Base-by-base conservation (phyloP, 2,329 filamentous ascomycete species). In the Neurospora crassa region DNA sequence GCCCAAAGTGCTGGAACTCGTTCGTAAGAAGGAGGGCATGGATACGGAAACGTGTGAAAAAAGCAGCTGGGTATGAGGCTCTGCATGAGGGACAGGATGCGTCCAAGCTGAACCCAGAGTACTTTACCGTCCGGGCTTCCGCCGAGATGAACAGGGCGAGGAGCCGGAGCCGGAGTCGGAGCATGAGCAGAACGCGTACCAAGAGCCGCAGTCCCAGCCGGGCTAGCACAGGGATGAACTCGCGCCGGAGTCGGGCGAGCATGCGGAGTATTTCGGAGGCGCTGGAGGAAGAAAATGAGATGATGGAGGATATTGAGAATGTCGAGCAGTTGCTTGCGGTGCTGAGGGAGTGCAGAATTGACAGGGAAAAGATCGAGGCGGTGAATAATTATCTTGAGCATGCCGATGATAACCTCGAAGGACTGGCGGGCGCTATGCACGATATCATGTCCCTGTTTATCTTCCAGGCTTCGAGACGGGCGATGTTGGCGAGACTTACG, bases 1-100 rank as follows among this genome's bases (percentile, higher is more conserved):
- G 91, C 3, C 92, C 92, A 20, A 91, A 89, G 37, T 98, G 95
- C 94, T 97, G 93, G 81, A 95, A 94, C 79, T 97, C 93, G 1
- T 99, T 95, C 78, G 96, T 97, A n/a, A 87, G 96, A 43, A 86
- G 96, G 75, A 87, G 96, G 73, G 89, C 93, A 29, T 99, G 96
- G 96, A 89, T 95, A 70, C 86, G 96, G 63, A 91, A 92, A 79
- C 86, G 96, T 42, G 86, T 91, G 69, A 92, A 91, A 81, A 88
- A 88, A 78, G 83, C 79, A 14, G 79, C 81, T 5, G 82, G 86
- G 67, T 79, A 75, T 69, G 29, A 72, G 41, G 69, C 84, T 47
- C 78, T 80, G 34, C 29, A 18, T 11, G 53, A 63, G 53, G 53
- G 53, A 63, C 80, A 81, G 68, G 86, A 90, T 74, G 87, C 88